Conservation (phyloP, 1,284 basidiomycete genomes). For the Sparassis latifolia region DNA sequence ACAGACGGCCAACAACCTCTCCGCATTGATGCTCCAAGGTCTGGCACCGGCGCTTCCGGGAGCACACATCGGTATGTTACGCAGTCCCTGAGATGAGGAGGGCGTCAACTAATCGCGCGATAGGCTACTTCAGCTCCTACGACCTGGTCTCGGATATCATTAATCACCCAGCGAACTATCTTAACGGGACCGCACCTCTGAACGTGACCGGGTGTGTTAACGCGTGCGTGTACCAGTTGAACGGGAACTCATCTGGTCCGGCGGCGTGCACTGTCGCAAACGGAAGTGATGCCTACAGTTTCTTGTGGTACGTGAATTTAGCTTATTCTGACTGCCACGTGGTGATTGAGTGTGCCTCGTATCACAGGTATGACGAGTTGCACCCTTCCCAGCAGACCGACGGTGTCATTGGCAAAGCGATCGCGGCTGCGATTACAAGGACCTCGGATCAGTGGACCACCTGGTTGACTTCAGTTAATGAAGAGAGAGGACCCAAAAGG, state of each 20-base stretch:
- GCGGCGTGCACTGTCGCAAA: slow-evolving; percentile 31
- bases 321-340: background rate
- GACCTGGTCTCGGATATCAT: slow-evolving; percentile 46
- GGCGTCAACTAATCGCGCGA: background rate
- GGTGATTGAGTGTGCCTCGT: background rate
- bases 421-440: slow-evolving; percentile 6
- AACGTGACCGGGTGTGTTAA: slow-evolving; percentile 42
- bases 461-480: slow-evolving; percentile 9
- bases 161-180: slow-evolving; percentile 36
- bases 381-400: slow-evolving; percentile 50
- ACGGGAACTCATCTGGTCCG: slow-evolving; percentile 11
- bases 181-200: slow-evolving; percentile 51
- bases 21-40: slow-evolving; percentile 26
- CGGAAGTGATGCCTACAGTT: slow-evolving; percentile 41
- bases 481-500: no score
- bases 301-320: slow-evolving; percentile 35
- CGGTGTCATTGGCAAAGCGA: slow-evolving; percentile 35
- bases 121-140: slow-evolving; percentile 46
- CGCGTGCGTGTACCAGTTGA: slow-evolving; percentile 9
- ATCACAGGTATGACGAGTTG: slow-evolving; percentile 43
- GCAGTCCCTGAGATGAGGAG: background rate
- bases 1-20: slow-evolving; percentile 28
- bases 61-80: slow-evolving; percentile 29
- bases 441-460: slow-evolving; percentile 7
- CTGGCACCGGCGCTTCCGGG: slow-evolving; percentile 26